Evolutionary conservation across 164 flowering plant genomes (phyloP), one percentile per base, ranked within the genome.

Genomic region (Cinnamomum micranthum): DNA sequence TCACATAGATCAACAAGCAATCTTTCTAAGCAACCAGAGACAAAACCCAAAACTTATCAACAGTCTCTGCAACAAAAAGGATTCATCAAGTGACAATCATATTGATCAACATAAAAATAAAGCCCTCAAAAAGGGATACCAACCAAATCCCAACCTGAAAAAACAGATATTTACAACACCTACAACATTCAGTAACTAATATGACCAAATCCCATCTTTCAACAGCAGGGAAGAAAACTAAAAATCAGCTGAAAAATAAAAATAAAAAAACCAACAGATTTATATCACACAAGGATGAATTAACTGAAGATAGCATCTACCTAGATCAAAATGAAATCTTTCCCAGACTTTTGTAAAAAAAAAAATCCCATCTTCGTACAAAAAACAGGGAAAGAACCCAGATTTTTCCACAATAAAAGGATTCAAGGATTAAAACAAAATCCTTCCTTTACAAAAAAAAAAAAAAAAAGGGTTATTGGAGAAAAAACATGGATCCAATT

Each of bases 301-400:
- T 12, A 9, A 69, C 51, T 2, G n/a, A 47, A n/a, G 15, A 69
- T 47, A 17, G 20, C 25, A 47, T 47, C 71, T 24, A 69, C n/a
- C 50, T 25, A 22, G 20, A 69, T 41, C 11, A 69, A 69, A 22
- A 69, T 41, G 71, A 24, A 47, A 69, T 41, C 71, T 69, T 35
- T 69, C 55, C 55, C n/a, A 31, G 35, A 6, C 4, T 31, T 31
- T 31, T 6, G 35, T 31, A 31, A 31, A 64, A 22, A 31, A 64
- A 22, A 4, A 64, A 20, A 22, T 22, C 23, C 22, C 28, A 41
- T 41, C 47, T 7, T 7, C 9, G 9, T 9, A 6, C 47, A 41
- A 41, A 41, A 35, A 41, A 7, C 1, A 41, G 2, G 9, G 10
- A 11, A 11, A 41, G 10, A 41, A 9, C 47, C 47, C 47, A 41